These are phyloP conservation scores for Castanea crenata DNA, from an alignment of 306 rosid genomes.

Conservation along the genomic window DNA sequence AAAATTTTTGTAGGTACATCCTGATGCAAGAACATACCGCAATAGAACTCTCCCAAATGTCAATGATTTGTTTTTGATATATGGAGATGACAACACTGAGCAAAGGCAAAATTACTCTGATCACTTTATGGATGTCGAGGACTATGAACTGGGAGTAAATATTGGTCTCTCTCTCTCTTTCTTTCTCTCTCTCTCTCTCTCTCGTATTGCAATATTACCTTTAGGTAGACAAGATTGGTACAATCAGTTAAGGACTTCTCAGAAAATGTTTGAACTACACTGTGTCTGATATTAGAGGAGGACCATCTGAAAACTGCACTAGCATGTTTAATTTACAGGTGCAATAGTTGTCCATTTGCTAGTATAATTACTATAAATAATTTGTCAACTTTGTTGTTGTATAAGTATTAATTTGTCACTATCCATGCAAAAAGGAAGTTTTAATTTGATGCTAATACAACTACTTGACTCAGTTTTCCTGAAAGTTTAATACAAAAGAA, in stretches of 20 bases:
- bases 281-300: neutral
- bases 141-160: constrained; percentile 24
- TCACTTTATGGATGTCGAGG: constrained; percentile 23
- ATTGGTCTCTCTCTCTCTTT: constrained; percentile 30
- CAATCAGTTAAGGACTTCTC: neutral
- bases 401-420: neutral
- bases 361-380: neutral
- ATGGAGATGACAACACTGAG: constrained; percentile 26
- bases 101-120: constrained; percentile 18
- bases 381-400: neutral
- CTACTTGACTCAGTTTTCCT: neutral
- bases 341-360: neutral
- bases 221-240: neutral
- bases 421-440: neutral
- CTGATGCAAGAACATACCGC: constrained; percentile 35
- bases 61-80: constrained; percentile 54
- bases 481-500: neutral
- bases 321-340: neutral
- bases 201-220: neutral
- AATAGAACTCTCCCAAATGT: constrained; percentile 55
- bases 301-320: neutral
- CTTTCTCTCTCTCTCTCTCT: neutral
- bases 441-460: too few relatives aligned
- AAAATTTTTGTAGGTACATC: constrained; percentile 45
- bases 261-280: neutral